phyloP scores from a whole-genome alignment of 129 eudicot species.

The Sambucus nigra region DNA sequence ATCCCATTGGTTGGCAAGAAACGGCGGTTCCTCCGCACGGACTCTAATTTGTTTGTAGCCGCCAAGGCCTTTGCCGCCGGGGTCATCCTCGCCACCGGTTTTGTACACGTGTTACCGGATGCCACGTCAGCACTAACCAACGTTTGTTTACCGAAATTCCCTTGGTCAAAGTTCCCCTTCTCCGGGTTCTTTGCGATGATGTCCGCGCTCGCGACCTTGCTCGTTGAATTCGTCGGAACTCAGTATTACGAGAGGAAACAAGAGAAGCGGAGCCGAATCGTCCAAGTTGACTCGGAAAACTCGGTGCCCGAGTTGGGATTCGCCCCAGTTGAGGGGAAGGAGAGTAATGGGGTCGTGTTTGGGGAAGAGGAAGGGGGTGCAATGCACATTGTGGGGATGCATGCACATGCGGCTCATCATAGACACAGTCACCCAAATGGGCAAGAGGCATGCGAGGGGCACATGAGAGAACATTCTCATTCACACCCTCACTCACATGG shows the following conservation, averaged over 20 bases:
- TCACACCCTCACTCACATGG: conserved; percentile 36
- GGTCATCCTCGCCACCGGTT: conserved; percentile 88
- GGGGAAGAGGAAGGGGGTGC: conserved; percentile 82
- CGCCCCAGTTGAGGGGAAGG: conserved; percentile 21
- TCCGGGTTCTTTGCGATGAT: conserved; percentile 85
- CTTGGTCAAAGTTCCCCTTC: conserved; percentile 87
- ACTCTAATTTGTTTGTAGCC: conserved; percentile 62
- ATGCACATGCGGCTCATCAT: conserved; percentile 91
- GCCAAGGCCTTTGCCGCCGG: conserved; percentile 97
- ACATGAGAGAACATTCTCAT: conserved; percentile 21
- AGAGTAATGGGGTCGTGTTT: conserved; percentile 31
- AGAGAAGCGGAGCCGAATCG: conserved; percentile 39
- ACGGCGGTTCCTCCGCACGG: conserved; percentile 57
- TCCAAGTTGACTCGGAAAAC: conserved; percentile 14
- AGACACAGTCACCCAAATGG: conserved; percentile 74
- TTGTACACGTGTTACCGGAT: conserved; percentile 88
- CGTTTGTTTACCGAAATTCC: conserved; percentile 54
- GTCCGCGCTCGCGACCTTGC: conserved; percentile 70
- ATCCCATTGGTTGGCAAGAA: conserved; percentile 67
- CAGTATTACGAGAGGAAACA: conserved; percentile 78
- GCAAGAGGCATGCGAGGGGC: conserved; percentile 48
- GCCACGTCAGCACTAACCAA: conserved; percentile 57
- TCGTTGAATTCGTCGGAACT: conserved; percentile 78
- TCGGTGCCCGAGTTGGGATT: conserved; percentile 37
- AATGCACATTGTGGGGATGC: conserved; percentile 93